Base-by-base conservation (phyloP, 2,329 filamentous ascomycete genomes). In the Immersiporthe knoxdaviesiana region DNA sequence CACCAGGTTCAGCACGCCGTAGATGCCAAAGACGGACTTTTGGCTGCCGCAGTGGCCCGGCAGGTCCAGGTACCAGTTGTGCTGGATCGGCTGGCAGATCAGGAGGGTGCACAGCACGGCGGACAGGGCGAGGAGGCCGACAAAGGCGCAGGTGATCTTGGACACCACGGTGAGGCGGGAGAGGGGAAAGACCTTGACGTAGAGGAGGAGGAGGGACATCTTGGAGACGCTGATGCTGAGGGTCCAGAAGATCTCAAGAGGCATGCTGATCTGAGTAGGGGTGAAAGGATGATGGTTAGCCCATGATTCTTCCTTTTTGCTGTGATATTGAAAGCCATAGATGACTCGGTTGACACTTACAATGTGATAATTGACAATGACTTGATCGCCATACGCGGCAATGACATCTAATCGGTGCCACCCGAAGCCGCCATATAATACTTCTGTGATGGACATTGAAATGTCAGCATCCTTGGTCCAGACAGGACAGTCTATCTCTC, bases 61-160 rank as follows among this genome's bases (percentile, higher is more conserved):
- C 11, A 56, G 52, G 27, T n/a, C 58, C 12, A 65, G 50, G 18
- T 72, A 58, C 81, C 80, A 75, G 76, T 77, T 52, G 75, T 70
- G 71, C 68, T 74, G 76, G 76, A 73, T 60, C 2, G 63, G 68
- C 1, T 47, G 68, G 63, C 75, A 74, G 58, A 70, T 68, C 7
- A 69, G 50, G 3, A 74, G 27, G 10, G 69, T 70, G 27, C 73
- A 66, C 30, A 74, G 37, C 59, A 74, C 69, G 62, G 70, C 73
- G 41, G 66, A 67, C 21, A 73, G 39, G 18, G 73, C 72, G 63
- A 74, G 70, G 30, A 65, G 60, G 32, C 73, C 71, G 58, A 71
- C 70, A 21, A 66, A 68, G 58, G 66, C 65, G 16, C 70, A 71
- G 50, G 69, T 70, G 37, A 73, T 61, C 41, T 70, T 72, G 60